Evolutionary conservation across 176 grass and related monocot species (phyloP), one percentile per base, ranked within the genome.

Genomic region (Aechmea fasciata): DNA sequence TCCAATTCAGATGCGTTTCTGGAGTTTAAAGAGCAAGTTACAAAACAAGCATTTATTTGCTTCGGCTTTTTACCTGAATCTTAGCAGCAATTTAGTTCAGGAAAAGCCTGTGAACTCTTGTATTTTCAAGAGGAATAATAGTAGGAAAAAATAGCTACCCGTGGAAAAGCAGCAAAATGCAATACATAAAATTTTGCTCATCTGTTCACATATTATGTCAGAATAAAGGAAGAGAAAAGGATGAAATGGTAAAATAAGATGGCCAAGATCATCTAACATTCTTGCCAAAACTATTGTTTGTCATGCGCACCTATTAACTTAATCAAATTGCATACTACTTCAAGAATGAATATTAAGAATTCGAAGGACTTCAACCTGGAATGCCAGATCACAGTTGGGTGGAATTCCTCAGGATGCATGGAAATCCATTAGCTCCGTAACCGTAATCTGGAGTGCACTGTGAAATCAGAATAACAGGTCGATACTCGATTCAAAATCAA

Each of bases 391-490:
- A 0, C 89, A 92, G 67, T 97, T 92, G 54, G 86, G 86, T 25
- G 11, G 76, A 81, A 97, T 92, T 74, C 89, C 93, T 89, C 93
- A 97, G 49, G 59, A 26, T n/a, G n/a, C n/a, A n/a, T 26, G 73
- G 62, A 79, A 90, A 97, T 11, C 93, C 93, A 10, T 19, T 5
- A 10, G 84, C 52, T 83, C 93, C 93, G 71, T 92, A 97, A 3
- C 82, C 93, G 70, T 97, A 97, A 68, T 97, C 93, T 33, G 93
- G 93, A 63, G 89, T 75, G 77, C 93, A 97, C 93, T 97, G 89
- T 51, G 68, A 68, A 52, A 51, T 55, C 10, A 23, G 22, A 26
- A 26, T 26, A 26, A 26, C 2, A 26, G 2, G 25, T 26, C 25
- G 2, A 26, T 26, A 26, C 25, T 26, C 2, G 25, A 26, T 41